Evolutionary conservation across 1,284 basidiomycete species (phyloP).

Genomic region (Heterobasidion occidentale): DNA sequence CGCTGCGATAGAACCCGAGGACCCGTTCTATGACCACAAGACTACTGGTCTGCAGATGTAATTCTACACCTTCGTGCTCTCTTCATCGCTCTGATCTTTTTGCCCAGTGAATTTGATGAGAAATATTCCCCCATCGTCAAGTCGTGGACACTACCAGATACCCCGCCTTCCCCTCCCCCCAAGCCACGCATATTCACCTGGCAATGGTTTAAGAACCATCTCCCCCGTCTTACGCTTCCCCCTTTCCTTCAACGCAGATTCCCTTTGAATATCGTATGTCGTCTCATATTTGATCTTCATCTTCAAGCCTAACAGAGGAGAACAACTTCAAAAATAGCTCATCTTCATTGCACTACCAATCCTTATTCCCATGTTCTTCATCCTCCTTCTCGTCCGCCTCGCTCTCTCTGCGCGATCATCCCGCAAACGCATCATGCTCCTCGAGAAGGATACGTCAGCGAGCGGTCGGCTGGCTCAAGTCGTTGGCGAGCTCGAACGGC

Average conservation of each 20-base stretch:
- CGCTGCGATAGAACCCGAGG: conserved; percentile 61
- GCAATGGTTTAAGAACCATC: conserved; percentile 42
- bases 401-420: conserved; percentile 46
- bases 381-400: conserved; percentile 42
- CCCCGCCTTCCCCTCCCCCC: conserved; percentile 28
- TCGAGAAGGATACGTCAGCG: conserved; percentile 44
- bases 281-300: neutral
- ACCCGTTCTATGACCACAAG: conserved; percentile 58
- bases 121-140: conserved; percentile 49
- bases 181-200: conserved; percentile 31
- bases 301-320: neutral
- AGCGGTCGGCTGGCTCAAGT: conserved; percentile 41
- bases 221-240: conserved; percentile 34
- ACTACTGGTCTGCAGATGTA: conserved; percentile 60
- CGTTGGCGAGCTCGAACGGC: conserved; percentile 46
- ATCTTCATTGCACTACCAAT: conserved; percentile 51
- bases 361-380: conserved; percentile 52
- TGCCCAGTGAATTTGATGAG: conserved; percentile 43
- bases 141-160: conserved; percentile 33
- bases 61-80: conserved; percentile 15
- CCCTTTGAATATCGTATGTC: conserved; percentile 66
- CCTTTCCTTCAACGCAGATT: conserved; percentile 59
- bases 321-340: conserved; percentile 27
- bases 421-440: conserved; percentile 46
- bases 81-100: neutral